A percentile compares a stretch with the other conserved stretches of the same genome.
These are phyloP conservation scores for Astrothelium macrocarpum DNA, from an alignment of 495 filamentous ascomycete genomes.

Conservation along the genomic window DNA sequence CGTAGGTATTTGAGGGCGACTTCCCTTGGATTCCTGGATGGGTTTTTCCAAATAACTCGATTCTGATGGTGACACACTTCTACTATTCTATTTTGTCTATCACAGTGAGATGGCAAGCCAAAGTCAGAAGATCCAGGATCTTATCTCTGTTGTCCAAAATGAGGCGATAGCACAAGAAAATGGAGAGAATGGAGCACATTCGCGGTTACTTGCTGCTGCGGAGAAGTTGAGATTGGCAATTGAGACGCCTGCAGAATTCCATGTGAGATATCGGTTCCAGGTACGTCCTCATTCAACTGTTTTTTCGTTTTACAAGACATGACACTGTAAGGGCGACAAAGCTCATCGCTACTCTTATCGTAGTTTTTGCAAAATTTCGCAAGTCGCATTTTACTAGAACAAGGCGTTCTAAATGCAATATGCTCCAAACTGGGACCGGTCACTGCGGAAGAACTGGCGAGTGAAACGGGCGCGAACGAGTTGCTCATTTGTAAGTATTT, in stretches of 20 bases:
- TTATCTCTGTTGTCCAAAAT: background rate
- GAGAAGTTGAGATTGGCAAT: conserved; percentile 7
- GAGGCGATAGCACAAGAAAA: background rate
- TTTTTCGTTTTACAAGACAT: background rate
- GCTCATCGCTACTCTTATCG: background rate
- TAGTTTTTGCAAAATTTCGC: conserved; percentile 10
- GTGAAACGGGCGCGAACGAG: background rate
- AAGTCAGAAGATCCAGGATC: background rate
- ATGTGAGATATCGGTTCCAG: conserved; percentile 10
- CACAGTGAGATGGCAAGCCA: background rate
- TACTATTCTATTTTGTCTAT: no score
- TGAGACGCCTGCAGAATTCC: conserved; percentile 13
- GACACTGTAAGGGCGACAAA: background rate
- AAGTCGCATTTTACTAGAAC: conserved; percentile 2
- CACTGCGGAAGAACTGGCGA: conserved; percentile 6
- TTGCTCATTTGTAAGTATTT: conserved; percentile 9
- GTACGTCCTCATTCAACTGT: background rate
- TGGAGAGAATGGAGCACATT: background rate
- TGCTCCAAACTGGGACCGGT: background rate
- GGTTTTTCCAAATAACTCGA: no score
- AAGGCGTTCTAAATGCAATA: background rate
- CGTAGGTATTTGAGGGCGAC: no score
- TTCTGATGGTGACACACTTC: no score
- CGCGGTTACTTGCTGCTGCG: background rate
- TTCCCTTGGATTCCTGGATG: no score